phyloP scores from a whole-genome alignment of 1,284 basidiomycete species.

The Pseudozyma sp. region DNA sequence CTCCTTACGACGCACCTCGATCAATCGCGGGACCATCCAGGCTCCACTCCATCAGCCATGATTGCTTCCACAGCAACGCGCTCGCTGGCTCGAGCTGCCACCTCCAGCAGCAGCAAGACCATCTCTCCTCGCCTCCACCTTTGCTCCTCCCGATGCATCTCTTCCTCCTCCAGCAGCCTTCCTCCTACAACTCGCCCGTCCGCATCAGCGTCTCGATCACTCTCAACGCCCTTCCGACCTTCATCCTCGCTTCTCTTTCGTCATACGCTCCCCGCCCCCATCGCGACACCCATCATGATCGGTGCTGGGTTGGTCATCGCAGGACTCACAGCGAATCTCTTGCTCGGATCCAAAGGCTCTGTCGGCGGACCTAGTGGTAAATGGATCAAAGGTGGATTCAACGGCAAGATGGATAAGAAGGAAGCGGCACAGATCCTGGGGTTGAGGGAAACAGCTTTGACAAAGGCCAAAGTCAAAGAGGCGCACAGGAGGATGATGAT shows the following conservation, averaged over 20 bases:
- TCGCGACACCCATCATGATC: constrained; percentile 59
- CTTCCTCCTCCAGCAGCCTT: constrained; percentile 5
- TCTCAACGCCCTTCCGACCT: constrained; percentile 50
- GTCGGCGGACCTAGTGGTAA: constrained; percentile 73
- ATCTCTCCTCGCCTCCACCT: constrained; percentile 1
- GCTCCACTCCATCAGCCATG: background rate
- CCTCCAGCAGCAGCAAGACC: background rate
- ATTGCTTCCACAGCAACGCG: constrained; percentile 17
- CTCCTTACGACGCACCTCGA: no score
- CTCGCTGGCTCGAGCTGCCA: constrained; percentile 12
- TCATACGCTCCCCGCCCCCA: constrained; percentile 39
- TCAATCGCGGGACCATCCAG: no score
- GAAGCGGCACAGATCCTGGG: constrained; percentile 92
- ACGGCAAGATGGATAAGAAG: constrained; percentile 91
- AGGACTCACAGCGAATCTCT: constrained; percentile 57
- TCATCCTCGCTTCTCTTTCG: constrained; percentile 39
- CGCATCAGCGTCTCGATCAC: constrained; percentile 21
- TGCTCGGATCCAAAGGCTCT: constrained; percentile 68
- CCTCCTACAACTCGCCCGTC: constrained; percentile 1
- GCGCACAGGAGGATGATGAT: constrained; percentile 69
- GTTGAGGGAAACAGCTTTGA: constrained; percentile 71
- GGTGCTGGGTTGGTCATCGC: constrained; percentile 60
- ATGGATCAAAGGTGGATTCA: constrained; percentile 94
- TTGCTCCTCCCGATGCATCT: constrained; percentile 11
- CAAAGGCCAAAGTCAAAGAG: constrained; percentile 66